These are phyloP conservation scores for Hymenoscyphus scutula DNA, from an alignment of 2,329 filamentous ascomycete species.

Conservation along the genomic window DNA sequence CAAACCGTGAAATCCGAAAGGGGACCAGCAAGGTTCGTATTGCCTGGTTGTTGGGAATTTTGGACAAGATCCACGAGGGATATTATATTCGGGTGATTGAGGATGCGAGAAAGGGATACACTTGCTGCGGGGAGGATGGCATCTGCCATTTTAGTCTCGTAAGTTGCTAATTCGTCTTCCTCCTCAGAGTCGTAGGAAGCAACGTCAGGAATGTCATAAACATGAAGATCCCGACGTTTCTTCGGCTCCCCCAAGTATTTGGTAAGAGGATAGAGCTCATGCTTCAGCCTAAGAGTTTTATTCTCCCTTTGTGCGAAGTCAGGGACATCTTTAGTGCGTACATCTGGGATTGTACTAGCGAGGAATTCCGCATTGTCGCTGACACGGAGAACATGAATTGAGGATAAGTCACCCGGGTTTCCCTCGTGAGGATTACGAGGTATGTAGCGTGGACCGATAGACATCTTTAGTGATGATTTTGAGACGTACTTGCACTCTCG, in stretches of 20 bases:
- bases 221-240: too few relatives aligned
- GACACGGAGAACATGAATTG: slow-evolving; percentile 26
- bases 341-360: slow-evolving; percentile 22
- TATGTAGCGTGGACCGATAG: slow-evolving; percentile 23
- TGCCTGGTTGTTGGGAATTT: slow-evolving; percentile 16
- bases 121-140: slow-evolving; percentile 27
- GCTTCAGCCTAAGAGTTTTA: background rate
- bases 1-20: slow-evolving; percentile 42
- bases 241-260: too few relatives aligned
- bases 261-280: too few relatives aligned
- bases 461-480: slow-evolving; percentile 4
- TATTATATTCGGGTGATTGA: slow-evolving; percentile 35
- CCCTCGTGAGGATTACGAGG: slow-evolving; percentile 19
- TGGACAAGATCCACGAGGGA: slow-evolving; percentile 33
- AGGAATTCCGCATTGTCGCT: slow-evolving; percentile 29
- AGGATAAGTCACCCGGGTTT: slow-evolving; percentile 18
- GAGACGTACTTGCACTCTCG: background rate
- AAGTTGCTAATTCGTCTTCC: slow-evolving; percentile 13
- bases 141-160: slow-evolving; percentile 22
- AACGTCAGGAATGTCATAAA: background rate
- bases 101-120: slow-evolving; percentile 27
- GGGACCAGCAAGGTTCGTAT: slow-evolving; percentile 11
- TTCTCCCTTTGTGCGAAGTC: background rate
- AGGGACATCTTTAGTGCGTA: slow-evolving; percentile 12
- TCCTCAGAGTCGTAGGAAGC: slow-evolving; percentile 9